Percentiles rank a stretch among this genome's conserved stretches.
These are phyloP conservation scores for Tricholoma matsutake DNA, from an alignment of 768 basidiomycete species.

Conservation along the genomic window DNA sequence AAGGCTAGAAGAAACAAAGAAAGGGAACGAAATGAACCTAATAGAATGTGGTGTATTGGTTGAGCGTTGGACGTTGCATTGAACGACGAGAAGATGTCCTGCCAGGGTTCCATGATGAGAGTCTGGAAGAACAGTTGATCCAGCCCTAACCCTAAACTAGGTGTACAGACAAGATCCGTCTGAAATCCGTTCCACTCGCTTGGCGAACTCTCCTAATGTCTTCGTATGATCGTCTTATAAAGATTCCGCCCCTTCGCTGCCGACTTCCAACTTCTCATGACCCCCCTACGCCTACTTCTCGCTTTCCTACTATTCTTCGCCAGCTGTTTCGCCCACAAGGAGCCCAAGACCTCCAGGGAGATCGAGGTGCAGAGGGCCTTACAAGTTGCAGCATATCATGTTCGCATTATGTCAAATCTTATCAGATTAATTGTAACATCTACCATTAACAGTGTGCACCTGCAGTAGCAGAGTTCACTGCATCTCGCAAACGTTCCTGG, in stretches of 20 bases:
- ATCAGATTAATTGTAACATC: background rate
- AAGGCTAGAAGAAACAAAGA: slow-evolving; percentile 51
- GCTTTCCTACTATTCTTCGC: slow-evolving; percentile 20
- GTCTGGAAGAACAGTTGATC: no score
- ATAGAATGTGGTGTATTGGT: slow-evolving; percentile 34
- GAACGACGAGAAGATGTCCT: slow-evolving; percentile 7
- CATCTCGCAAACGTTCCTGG: slow-evolving; percentile 45
- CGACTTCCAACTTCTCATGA: background rate
- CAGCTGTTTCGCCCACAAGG: slow-evolving; percentile 36
- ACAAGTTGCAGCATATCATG: slow-evolving; percentile 52
- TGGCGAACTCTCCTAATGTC: background rate
- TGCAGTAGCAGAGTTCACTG: slow-evolving; percentile 49
- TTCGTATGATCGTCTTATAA: background rate
- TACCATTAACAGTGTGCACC: slow-evolving; percentile 42
- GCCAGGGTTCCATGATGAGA: slow-evolving; percentile 15
- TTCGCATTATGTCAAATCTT: slow-evolving; percentile 21
- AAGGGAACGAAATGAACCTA: slow-evolving; percentile 51
- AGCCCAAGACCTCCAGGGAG: slow-evolving; percentile 43
- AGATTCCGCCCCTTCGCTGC: background rate
- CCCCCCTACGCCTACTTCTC: slow-evolving; percentile 9
- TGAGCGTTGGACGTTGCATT: slow-evolving; percentile 1
- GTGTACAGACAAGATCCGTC: background rate
- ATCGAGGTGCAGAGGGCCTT: slow-evolving; percentile 46
- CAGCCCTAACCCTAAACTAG: slow-evolving; percentile 18
- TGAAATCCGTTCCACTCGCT: slow-evolving; percentile 13